These are phyloP conservation scores for Schwanniomyces occidentalis DNA, from an alignment of 805 yeast species.

Conservation along the genomic window DNA sequence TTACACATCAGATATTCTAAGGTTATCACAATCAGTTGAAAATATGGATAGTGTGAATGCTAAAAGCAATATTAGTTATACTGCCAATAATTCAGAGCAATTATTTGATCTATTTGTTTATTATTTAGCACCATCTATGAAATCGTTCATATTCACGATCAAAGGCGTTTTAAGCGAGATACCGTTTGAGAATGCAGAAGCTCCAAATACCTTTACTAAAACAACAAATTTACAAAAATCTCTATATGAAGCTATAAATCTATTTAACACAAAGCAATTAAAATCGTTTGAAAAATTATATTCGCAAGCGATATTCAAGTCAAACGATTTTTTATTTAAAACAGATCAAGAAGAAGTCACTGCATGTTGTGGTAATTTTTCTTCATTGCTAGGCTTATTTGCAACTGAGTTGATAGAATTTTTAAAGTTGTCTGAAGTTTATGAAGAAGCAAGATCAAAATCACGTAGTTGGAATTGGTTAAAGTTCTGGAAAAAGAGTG, in stretches of 20 bases:
- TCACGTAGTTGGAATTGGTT: conserved; percentile 52
- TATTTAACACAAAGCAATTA: conserved; percentile 58
- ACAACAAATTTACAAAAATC: conserved; percentile 48
- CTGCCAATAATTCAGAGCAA: conserved; percentile 37
- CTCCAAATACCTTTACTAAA: conserved; percentile 33
- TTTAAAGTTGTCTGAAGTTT: conserved; percentile 44
- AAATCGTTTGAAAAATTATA: conserved; percentile 61
- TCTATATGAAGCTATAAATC: conserved; percentile 49
- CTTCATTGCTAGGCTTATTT: conserved; percentile 62
- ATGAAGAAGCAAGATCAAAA: conserved; percentile 23
- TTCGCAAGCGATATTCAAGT: conserved; percentile 50
- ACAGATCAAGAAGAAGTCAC: conserved; percentile 78
- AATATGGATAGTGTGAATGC: conserved; percentile 15
- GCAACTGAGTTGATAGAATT: conserved; percentile 57
- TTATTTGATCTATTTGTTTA: conserved; percentile 66
- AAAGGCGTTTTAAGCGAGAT: conserved; percentile 59
- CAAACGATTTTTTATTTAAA: conserved; percentile 35
- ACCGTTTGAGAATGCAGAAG: conserved; percentile 48
- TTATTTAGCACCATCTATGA: conserved; percentile 71
- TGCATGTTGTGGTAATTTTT: conserved; percentile 80
- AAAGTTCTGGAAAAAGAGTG: conserved; percentile 45
- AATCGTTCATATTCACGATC: conserved; percentile 63
- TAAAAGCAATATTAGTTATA: conserved; percentile 20
- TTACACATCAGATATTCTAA: conserved; percentile 14
- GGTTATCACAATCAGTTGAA: conserved; percentile 28